Evolutionary conservation across 495 filamentous ascomycete genomes (phyloP), one percentile per base, ranked within the genome.

Genomic region (Mytilinidion resinicola): DNA sequence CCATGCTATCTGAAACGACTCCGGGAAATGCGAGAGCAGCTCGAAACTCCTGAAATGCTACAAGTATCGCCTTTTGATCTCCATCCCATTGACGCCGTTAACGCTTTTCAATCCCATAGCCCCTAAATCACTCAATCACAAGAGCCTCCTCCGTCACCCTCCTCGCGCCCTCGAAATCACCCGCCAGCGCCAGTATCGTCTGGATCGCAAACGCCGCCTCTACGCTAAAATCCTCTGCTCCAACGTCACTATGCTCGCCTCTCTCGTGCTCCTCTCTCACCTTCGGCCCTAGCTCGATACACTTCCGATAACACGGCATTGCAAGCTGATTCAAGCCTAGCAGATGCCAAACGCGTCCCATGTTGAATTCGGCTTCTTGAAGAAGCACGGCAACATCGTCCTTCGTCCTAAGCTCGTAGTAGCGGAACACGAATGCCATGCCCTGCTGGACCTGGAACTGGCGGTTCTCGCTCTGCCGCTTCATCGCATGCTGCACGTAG

Each of bases 331-430:
- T 75, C 35, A 97, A 70, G 1, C 91, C 90, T 9, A 97, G 78
- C 38, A 87, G 74, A 65, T 95, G 89, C 71, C 86, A 96, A 3
- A 86, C 80, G 11, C 90, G 78, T 17, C 82, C 93, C 46, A 91
- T 79, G 65, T 98, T 97, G 71, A 87, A 97, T 58, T 96, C 87
- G 19, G 90, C 89, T 70, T 97, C 93, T 69, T 91, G 88, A 44
- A 75, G 69, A 64, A 85, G 79, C 41, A 76, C 69, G n/a, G 73
- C 63, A 1, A 73, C 30, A 14, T 62, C 51, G 53, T 68, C 25
- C 69, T 72, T 56, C 38, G 67, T 65, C 17, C 85, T 67, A 53
- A 82, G 53, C 1, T 85, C 71, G 61, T 89, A 86, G 70, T 98
- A 98, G 21, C 83, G 76, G 47, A 83, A 79, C 51, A 96, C 71